A percentile compares a stretch with the other conserved stretches of the same genome.
phyloP scores from a whole-genome alignment of 768 basidiomycete species.

The Hericium alpestre region DNA sequence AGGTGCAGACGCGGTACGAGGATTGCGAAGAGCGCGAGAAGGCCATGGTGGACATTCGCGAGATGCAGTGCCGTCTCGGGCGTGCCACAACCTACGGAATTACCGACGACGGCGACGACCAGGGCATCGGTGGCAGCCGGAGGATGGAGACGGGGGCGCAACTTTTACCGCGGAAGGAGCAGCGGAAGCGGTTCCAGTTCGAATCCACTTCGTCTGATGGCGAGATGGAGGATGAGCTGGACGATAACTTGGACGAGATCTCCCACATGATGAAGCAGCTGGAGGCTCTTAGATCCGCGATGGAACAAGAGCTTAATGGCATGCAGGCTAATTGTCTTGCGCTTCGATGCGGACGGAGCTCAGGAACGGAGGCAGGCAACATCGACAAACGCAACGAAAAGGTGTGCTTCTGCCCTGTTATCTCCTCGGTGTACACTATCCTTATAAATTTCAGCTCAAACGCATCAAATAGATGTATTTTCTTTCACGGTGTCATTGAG shows the following conservation, averaged over 20 bases:
- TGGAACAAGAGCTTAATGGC: constrained; percentile 76
- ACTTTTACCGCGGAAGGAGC: constrained; percentile 48
- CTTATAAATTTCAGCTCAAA: constrained; percentile 21
- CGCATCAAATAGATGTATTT: constrained; percentile 21
- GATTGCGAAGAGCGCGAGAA: constrained; percentile 76
- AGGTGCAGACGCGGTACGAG: constrained; percentile 76
- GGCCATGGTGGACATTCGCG: constrained; percentile 75
- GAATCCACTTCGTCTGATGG: constrained; percentile 87
- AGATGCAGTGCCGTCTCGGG: constrained; percentile 79
- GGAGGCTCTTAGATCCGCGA: constrained; percentile 67
- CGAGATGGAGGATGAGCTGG: constrained; percentile 89
- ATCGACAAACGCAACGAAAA: constrained; percentile 75
- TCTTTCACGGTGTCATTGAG: too few relatives aligned
- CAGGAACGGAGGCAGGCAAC: constrained; percentile 40
- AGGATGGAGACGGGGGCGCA: constrained; percentile 37
- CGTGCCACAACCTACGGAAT: constrained; percentile 56
- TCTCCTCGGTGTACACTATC: constrained; percentile 1
- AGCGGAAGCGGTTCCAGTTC: constrained; percentile 80
- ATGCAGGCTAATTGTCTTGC: constrained; percentile 73
- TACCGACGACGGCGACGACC: constrained; percentile 34
- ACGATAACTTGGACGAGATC: constrained; percentile 85
- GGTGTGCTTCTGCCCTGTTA: constrained; percentile 25
- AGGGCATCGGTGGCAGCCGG: constrained; percentile 28
- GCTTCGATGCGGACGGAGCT: constrained; percentile 46
- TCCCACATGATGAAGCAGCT: constrained; percentile 64